phyloP scores from a whole-genome alignment of 192 early-diverging fungal genomes.

The Rhizoclosmatium sp. region DNA sequence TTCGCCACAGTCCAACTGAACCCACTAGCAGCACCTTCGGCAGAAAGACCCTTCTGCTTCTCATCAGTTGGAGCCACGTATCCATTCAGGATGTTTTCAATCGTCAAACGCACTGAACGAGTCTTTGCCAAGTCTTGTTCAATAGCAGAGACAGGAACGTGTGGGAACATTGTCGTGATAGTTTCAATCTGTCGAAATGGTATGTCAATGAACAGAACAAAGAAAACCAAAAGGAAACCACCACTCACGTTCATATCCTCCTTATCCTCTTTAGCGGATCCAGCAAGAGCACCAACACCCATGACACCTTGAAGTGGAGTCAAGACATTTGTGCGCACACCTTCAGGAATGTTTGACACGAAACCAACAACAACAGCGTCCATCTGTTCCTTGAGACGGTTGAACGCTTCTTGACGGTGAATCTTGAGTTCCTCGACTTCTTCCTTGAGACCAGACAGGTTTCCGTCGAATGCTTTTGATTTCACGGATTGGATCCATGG shows the following conservation, averaged over 20 bases:
- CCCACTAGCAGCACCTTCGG: not conserved
- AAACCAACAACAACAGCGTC: slow-evolving; percentile 20
- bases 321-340: not conserved
- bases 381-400: slow-evolving; percentile 32
- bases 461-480: slow-evolving; percentile 46
- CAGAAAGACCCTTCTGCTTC: not conserved
- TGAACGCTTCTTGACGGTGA: slow-evolving; percentile 40
- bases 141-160: slow-evolving; percentile 16
- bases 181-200: slow-evolving; percentile 8
- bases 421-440: slow-evolving; percentile 46
- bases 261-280: not conserved
- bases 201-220: slow-evolving; percentile 4
- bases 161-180: slow-evolving; percentile 24
- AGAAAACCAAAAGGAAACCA: not conserved
- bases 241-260: slow-evolving; percentile 13
- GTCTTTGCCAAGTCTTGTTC: slow-evolving; percentile 20
- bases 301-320: not conserved
- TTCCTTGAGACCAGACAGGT: slow-evolving; percentile 43
- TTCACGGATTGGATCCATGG: slow-evolving; percentile 47
- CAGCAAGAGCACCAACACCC: slow-evolving; percentile 9
- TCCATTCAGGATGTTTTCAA: slow-evolving; percentile 30
- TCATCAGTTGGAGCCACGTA: not conserved
- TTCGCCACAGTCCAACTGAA: slow-evolving; percentile 18
- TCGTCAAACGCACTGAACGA: slow-evolving; percentile 9
- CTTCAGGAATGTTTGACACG: slow-evolving; percentile 19